Conservation (phyloP, 2,329 filamentous ascomycete species). For the Talaromyces amestolkiae region DNA sequence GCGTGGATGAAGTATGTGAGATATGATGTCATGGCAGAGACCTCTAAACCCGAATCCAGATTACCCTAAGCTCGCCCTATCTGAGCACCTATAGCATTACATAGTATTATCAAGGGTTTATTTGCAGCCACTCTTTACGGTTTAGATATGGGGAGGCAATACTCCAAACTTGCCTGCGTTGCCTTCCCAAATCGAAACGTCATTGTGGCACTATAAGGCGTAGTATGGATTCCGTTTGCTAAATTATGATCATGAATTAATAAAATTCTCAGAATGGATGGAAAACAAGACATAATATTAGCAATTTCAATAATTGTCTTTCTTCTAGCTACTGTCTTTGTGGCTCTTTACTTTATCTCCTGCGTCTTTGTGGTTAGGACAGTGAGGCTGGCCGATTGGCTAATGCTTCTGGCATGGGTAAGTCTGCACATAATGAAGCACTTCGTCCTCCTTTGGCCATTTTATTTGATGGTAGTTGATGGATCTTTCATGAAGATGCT, state of each 20-base stretch:
- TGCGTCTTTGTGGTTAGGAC: slow-evolving; percentile 69
- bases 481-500: background rate
- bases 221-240: background rate
- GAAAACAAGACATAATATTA: slow-evolving; percentile 21
- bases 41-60: too few species aligned
- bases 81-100: background rate
- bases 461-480: background rate
- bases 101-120: background rate
- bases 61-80: too few species aligned
- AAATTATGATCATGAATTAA: background rate
- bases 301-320: slow-evolving; percentile 50
- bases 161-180: background rate
- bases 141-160: background rate
- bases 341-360: slow-evolving; percentile 69
- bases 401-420: slow-evolving; percentile 77
- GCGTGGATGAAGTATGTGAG: too few species aligned
- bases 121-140: background rate
- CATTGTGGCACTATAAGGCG: background rate
- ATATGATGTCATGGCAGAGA: too few species aligned
- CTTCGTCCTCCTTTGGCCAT: background rate
- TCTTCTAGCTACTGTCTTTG: slow-evolving; percentile 68
- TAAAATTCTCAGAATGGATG: background rate
- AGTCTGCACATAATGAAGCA: slow-evolving; percentile 16
- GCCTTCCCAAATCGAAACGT: background rate
- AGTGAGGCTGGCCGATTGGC: slow-evolving; percentile 73